Evolutionary conservation across 2,329 filamentous ascomycete genomes (phyloP).

Genomic region (Neurospora crassa): DNA sequence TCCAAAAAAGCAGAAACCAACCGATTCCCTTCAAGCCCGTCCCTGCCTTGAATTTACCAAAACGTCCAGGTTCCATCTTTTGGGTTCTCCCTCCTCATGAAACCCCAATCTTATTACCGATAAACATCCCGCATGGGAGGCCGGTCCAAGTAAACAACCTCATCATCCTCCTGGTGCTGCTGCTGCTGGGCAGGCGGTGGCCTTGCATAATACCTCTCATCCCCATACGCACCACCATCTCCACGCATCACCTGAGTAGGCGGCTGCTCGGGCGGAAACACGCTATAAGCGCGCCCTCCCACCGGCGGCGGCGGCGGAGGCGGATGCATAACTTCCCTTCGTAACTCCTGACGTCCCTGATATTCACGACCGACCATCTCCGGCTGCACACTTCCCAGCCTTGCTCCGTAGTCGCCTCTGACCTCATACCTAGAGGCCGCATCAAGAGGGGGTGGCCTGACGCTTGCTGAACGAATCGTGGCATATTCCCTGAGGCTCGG

Average conservation of each 20-base stretch:
- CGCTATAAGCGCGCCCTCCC: conserved; percentile 24
- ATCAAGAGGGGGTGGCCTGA: conserved; percentile 10
- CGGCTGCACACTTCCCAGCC: conserved; percentile 47
- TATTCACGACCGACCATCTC: conserved; percentile 40
- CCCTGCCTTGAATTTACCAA: neutral
- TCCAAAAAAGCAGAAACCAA: neutral
- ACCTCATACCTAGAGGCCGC: conserved; percentile 20
- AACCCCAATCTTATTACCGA: conserved; percentile 3
- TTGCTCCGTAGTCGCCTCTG: conserved; percentile 24
- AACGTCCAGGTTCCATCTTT: neutral
- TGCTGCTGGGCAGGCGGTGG: neutral
- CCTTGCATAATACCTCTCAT: conserved; percentile 23
- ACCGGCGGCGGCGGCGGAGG: conserved; percentile 4
- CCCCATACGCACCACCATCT: conserved; percentile 27
- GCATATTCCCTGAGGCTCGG: conserved; percentile 9
- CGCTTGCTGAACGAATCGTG: conserved; percentile 14
- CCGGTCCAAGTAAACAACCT: conserved; percentile 15
- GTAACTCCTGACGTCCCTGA: conserved; percentile 28
- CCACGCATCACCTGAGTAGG: conserved; percentile 20
- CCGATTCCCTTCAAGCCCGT: neutral
- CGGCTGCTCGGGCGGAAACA: conserved; percentile 22
- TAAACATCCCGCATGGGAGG: conserved; percentile 8
- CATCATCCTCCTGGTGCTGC: conserved; percentile 13
- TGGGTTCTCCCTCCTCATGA: neutral
- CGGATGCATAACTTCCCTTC: conserved; percentile 23